Evolutionary conservation across 208 protist species (phyloP), one percentile per base, ranked within the genome.

Genomic region (Leishmania braziliensis): DNA sequence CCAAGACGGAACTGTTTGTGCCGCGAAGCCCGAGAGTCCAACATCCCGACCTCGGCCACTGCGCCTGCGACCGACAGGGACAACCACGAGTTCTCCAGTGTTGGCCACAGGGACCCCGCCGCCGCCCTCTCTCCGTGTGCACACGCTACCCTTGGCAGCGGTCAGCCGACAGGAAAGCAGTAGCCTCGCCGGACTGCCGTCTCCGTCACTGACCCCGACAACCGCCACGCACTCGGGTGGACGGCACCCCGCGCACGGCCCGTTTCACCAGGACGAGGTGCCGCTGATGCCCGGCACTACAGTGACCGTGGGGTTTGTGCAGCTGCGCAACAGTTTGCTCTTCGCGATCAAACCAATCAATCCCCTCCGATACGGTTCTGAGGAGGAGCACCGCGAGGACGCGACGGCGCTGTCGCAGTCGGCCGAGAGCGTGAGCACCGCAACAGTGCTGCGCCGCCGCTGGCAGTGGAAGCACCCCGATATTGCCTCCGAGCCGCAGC

Each of bases 381-480:
- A 78, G 29, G 82, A 83, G 23, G 88, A 88, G 29, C 60, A 63
- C 14, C 71, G 71, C 51, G 82, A 84, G 33, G 83, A 81, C 51
- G 43, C 75, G 23, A 50, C 77, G 73, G 78, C 68, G 18, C 81
- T 88, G 51, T 83, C 83, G 63, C 89, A 79, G 48, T 90, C 89
- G 16, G 80, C 85, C 12, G 90, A 91, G 72, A 90, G 86, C 65
- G 85, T 91, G 46, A 94, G 82, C 70, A 92, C 92, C n/a, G 87
- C 85, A 29, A 88, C 89, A 10, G 85, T 97, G 46, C 85, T 97
- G 60, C 84, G 87, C 46, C 90, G 93, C 1, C 92, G 94, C 33
- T 97, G 92, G 94, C 84, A 90, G 63, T 93, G 92, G 80, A 71
- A 86, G 76, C 92, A 95, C 79, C 92, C 92, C 43, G 86, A 92